Conservation (phyloP, 352 stramenopile genomes). For the Globisporangium okanoganense region DNA sequence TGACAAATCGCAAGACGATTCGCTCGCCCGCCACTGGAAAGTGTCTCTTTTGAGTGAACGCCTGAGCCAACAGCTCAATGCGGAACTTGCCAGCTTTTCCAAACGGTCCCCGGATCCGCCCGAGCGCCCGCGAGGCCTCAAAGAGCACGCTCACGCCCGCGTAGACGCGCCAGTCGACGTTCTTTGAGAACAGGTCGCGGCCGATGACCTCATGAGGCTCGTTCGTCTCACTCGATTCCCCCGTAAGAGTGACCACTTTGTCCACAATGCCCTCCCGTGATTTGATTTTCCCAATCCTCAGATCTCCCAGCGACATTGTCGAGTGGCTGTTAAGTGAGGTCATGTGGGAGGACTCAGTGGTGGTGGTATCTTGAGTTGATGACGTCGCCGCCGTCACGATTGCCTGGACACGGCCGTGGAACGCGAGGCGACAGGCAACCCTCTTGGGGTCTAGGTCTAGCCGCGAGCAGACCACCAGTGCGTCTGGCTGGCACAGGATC, state of each 20-base stretch:
- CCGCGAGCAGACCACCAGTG: constrained; percentile 68
- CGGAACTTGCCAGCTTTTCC: constrained; percentile 82
- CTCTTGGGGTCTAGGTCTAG: constrained; percentile 66
- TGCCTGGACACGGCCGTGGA: constrained; percentile 50
- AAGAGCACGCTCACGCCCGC: constrained; percentile 45
- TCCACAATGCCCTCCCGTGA: constrained; percentile 57
- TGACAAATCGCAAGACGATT: constrained; percentile 59
- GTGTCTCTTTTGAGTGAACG: neutral
- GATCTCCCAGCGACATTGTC: constrained; percentile 20
- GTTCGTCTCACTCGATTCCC: neutral
- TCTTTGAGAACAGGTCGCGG: constrained; percentile 75
- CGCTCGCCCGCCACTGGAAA: constrained; percentile 32
- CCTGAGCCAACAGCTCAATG: constrained; percentile 23
- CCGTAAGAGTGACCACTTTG: constrained; percentile 27
- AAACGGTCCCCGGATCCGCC: constrained; percentile 64
- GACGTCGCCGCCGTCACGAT: constrained; percentile 22
- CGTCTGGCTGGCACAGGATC: constrained; percentile 47
- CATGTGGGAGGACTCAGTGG: neutral
- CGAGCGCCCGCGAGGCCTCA: constrained; percentile 26
- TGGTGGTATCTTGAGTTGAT: neutral
- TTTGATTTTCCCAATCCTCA: constrained; percentile 67
- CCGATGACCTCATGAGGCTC: constrained; percentile 38
- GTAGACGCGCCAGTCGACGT: constrained; percentile 71
- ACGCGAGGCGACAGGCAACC: constrained; percentile 64
- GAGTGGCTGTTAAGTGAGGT: neutral